Conservation (phyloP, 139 green algal species). For the Diplosphaera chodatii region DNA sequence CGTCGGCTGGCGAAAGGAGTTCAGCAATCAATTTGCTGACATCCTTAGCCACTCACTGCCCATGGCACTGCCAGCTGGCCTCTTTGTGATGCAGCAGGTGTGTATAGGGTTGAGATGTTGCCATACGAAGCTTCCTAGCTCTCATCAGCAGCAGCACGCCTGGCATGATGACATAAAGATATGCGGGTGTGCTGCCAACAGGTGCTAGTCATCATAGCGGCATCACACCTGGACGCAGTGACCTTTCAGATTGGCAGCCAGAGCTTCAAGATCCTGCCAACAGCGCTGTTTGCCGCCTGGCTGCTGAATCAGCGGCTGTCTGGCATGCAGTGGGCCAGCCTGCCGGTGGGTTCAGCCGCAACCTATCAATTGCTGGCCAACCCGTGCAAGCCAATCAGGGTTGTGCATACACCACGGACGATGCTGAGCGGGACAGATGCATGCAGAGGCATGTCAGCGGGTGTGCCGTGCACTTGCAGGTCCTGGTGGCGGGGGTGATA, state of each 20-base stretch:
- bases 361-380: no score
- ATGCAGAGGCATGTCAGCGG: no score
- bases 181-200: no score
- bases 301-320: constrained; percentile 47
- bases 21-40: constrained; percentile 7
- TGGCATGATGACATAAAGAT: no score
- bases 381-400: no score
- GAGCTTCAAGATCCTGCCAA: constrained; percentile 57
- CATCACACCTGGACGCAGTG: constrained; percentile 48
- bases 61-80: constrained; percentile 44
- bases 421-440: no score
- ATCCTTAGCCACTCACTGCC: constrained; percentile 26
- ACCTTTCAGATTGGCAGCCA: constrained; percentile 57
- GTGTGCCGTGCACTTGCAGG: not conserved
- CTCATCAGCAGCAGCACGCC: no score
- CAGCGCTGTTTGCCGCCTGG: constrained; percentile 45
- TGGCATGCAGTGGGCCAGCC: constrained; percentile 45
- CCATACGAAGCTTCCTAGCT: no score
- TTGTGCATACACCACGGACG: no score
- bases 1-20: constrained; percentile 1
- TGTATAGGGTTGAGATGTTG: no score
- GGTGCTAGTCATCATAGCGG: constrained; percentile 48
- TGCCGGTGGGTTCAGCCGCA: constrained; percentile 47
- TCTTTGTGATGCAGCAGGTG: constrained; percentile 57
- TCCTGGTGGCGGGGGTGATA: constrained; percentile 32